Conservation (phyloP, 345 rosid genomes). For the Passiflora organensis region DNA sequence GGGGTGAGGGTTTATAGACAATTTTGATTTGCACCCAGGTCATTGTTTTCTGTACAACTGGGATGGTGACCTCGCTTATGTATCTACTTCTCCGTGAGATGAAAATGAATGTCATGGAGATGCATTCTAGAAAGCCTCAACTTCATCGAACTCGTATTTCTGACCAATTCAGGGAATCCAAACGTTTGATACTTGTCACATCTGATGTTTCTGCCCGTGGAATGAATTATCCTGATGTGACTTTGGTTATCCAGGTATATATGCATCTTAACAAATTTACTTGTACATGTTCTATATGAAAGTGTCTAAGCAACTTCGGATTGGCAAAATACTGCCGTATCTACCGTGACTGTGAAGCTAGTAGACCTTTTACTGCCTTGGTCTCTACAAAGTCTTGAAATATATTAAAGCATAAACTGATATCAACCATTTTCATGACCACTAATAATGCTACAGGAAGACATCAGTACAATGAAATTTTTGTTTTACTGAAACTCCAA, state of each 20-base stretch:
- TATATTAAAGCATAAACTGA: too few species aligned
- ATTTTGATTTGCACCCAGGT: conserved; percentile 41
- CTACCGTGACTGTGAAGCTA: too few species aligned
- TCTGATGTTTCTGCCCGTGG: conserved; percentile 95
- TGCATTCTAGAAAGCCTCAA: conserved; percentile 90
- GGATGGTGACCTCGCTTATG: conserved; percentile 80
- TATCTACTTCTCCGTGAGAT: conserved; percentile 67
- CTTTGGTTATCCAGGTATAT: conserved; percentile 89
- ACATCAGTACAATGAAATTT: too few species aligned
- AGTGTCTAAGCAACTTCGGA: too few species aligned
- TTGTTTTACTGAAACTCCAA: too few species aligned
- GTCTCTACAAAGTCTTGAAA: too few species aligned
- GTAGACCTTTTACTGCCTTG: too few species aligned
- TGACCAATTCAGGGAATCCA: conserved; percentile 81
- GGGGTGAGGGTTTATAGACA: conserved; percentile 10
- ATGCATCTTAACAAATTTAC: neutral
- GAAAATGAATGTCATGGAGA: conserved; percentile 83
- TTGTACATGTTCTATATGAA: neutral
- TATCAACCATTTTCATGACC: too few species aligned
- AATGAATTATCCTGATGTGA: conserved; percentile 92
- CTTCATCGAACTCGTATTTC: conserved; percentile 65
- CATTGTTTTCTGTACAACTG: conserved; percentile 86
- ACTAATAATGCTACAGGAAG: too few species aligned
- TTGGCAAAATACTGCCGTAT: too few species aligned
- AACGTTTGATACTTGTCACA: conserved; percentile 67